Conservation (phyloP, 2,329 filamentous ascomycete species). For the Calonectria henricotiae region DNA sequence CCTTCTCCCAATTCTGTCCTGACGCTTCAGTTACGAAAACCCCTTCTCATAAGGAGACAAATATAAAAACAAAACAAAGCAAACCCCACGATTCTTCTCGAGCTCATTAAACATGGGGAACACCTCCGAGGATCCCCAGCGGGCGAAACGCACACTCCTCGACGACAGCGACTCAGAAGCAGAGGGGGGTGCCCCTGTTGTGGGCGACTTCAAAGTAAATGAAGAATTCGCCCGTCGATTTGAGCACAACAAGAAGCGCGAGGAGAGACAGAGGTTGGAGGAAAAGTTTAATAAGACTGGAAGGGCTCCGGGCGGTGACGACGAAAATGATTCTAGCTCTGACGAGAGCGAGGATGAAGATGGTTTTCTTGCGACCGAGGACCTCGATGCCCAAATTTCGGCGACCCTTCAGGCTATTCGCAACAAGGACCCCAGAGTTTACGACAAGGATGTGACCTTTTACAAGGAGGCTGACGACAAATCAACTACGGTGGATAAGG, state of each 20-base stretch:
- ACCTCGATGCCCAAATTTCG: slow-evolving; percentile 88
- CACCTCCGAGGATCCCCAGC: slow-evolving; percentile 55
- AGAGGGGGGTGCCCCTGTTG: slow-evolving; percentile 61
- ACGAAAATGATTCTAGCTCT: slow-evolving; percentile 77
- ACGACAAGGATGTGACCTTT: slow-evolving; percentile 86
- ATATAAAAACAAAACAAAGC: neutral
- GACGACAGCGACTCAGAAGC: slow-evolving; percentile 71
- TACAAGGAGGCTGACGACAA: slow-evolving; percentile 77
- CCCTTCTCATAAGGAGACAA: neutral
- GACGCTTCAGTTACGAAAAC: neutral
- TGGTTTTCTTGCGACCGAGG: slow-evolving; percentile 87
- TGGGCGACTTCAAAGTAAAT: slow-evolving; percentile 83
- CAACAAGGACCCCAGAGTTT: slow-evolving; percentile 91
- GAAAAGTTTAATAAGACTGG: slow-evolving; percentile 80
- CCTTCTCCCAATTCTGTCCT: neutral
- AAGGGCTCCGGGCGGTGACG: slow-evolving; percentile 64
- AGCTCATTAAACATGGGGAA: slow-evolving; percentile 39
- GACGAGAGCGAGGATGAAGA: slow-evolving; percentile 93
- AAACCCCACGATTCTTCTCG: neutral
- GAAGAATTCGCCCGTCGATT: slow-evolving; percentile 90
- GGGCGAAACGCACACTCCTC: slow-evolving; percentile 67
- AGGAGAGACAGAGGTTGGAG: slow-evolving; percentile 87
- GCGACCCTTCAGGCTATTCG: slow-evolving; percentile 90
- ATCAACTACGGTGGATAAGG: slow-evolving; percentile 55
- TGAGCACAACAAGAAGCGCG: slow-evolving; percentile 97